Conservation (phyloP, 2,329 filamentous ascomycete genomes). For the Coniosporium tulheliwenetii region DNA sequence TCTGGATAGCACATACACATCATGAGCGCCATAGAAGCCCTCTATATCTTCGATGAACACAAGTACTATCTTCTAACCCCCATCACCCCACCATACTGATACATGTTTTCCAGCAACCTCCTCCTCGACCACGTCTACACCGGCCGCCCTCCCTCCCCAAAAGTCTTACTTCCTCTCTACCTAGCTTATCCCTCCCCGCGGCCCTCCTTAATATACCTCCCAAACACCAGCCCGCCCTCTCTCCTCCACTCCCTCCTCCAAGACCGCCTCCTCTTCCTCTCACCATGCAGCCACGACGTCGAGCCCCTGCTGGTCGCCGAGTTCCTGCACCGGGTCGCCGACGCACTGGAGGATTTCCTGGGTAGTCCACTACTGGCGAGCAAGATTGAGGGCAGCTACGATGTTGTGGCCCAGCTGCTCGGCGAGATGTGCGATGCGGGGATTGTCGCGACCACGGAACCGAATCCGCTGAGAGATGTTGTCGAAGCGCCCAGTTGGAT, state of each 20-base stretch:
- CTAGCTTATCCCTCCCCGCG: constrained; percentile 67
- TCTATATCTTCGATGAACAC: constrained; percentile 94
- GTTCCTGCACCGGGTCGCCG: constrained; percentile 84
- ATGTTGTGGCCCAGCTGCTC: constrained; percentile 83
- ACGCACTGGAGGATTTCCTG: constrained; percentile 87
- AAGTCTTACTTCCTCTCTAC: constrained; percentile 70
- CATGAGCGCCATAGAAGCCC: constrained; percentile 70
- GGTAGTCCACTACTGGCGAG: constrained; percentile 70
- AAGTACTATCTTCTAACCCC: constrained; percentile 44
- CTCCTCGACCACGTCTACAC: constrained; percentile 84
- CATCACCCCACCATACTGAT: constrained; percentile 4
- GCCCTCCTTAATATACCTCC: constrained; percentile 73
- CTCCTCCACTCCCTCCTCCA: constrained; percentile 81
- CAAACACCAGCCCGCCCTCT: constrained; percentile 69
- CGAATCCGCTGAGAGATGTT: constrained; percentile 78
- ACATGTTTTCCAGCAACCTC: constrained; percentile 29
- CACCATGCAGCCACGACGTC: constrained; percentile 70
- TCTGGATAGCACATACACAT: constrained; percentile 3
- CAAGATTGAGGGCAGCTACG: constrained; percentile 81
- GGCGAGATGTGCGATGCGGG: constrained; percentile 96
- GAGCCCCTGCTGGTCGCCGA: constrained; percentile 84
- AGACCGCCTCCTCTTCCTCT: constrained; percentile 71
- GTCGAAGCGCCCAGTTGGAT: constrained; percentile 86
- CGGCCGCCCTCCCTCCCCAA: constrained; percentile 61
- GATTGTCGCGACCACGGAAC: constrained; percentile 76